Evolutionary conservation across 1,139 yeast species (phyloP).

Genomic region (Debaryomyces robertsiae): DNA sequence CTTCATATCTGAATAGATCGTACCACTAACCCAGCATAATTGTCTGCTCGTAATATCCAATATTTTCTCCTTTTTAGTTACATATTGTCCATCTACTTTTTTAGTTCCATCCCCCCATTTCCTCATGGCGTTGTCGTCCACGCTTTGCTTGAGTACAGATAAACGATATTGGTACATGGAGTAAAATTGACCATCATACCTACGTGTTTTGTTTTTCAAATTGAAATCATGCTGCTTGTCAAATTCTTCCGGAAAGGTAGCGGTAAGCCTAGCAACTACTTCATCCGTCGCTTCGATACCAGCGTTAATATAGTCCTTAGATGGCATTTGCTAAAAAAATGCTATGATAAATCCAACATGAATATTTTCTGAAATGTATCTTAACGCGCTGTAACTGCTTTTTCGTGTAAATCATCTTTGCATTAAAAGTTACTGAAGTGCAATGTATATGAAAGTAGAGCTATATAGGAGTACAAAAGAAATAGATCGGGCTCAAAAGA

Average conservation of each 20-base stretch:
- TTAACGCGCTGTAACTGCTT: constrained; percentile 3
- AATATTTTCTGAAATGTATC: background rate
- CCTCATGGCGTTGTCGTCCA: constrained; percentile 42
- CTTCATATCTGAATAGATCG: constrained; percentile 81
- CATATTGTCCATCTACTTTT: constrained; percentile 36
- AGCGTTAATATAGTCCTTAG: constrained; percentile 14
- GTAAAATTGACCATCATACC: constrained; percentile 72
- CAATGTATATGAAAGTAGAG: constrained; percentile 5
- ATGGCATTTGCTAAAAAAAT: background rate
- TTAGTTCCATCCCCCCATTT: constrained; percentile 53
- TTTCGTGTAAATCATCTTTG: constrained; percentile 6
- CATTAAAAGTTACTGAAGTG: constrained; percentile 11
- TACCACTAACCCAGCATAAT: constrained; percentile 89
- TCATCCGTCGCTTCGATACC: constrained; percentile 3
- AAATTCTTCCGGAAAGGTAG: constrained; percentile 12
- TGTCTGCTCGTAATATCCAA: constrained; percentile 71
- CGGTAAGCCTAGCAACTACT: constrained; percentile 2
- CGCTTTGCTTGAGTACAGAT: constrained; percentile 53
- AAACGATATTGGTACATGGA: constrained; percentile 71
- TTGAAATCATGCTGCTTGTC: constrained; percentile 22
- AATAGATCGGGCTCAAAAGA: background rate
- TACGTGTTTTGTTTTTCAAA: constrained; percentile 35
- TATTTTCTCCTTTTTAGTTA: constrained; percentile 58
- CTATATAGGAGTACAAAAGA: constrained; percentile 9
- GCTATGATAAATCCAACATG: no score